These are phyloP conservation scores for Aureobasidium lini DNA, from an alignment of 2,329 filamentous ascomycete species.

Conservation along the genomic window DNA sequence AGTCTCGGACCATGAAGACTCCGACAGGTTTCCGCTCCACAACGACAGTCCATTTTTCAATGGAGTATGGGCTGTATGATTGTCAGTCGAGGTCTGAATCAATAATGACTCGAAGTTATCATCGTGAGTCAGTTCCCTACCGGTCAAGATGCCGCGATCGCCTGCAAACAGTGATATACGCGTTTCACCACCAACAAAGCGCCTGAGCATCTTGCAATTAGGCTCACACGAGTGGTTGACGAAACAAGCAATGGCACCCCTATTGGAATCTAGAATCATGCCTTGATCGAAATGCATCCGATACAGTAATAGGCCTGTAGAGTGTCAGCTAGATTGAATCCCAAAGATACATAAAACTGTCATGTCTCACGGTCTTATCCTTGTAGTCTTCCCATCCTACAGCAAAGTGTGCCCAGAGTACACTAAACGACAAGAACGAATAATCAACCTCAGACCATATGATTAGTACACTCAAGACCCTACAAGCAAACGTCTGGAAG, in stretches of 20 bases:
- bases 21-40: conserved; percentile 51
- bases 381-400: conserved; percentile 68
- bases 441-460: no score
- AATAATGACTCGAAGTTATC: conserved; percentile 61
- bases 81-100: conserved; percentile 22
- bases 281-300: conserved; percentile 98
- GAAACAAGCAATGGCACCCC: conserved; percentile 91
- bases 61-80: conserved; percentile 44
- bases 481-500: neutral
- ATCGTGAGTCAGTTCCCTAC: conserved; percentile 94
- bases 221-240: conserved; percentile 97
- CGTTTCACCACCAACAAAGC: conserved; percentile 87
- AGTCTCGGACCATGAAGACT: conserved; percentile 51
- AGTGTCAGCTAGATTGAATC: conserved; percentile 1
- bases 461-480: neutral
- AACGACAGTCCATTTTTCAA: conserved; percentile 56
- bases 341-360: neutral
- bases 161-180: conserved; percentile 98
- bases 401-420: neutral
- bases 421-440: neutral
- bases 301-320: conserved; percentile 85
- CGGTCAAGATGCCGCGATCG: conserved; percentile 80
- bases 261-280: conserved; percentile 96
- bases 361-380: conserved; percentile 68
- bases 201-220: conserved; percentile 95